Conservation (phyloP, 176 grass and related monocot species). For the Phoenix dactylifera region DNA sequence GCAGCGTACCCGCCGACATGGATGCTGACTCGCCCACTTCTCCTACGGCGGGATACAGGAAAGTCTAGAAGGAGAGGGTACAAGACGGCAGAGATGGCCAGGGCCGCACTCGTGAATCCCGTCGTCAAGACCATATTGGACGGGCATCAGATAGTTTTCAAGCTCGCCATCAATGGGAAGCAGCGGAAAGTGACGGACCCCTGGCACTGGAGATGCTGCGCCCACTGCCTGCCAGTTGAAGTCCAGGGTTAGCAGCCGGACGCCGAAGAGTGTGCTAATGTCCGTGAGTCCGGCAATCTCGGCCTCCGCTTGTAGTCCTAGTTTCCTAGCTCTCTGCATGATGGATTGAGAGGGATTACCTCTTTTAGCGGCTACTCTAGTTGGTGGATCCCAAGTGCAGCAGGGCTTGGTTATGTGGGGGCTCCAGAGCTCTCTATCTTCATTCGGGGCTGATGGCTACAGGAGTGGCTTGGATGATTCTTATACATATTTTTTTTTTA, state of each 20-base stretch:
- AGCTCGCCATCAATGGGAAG: conserved; percentile 79
- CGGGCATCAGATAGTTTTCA: conserved; percentile 74
- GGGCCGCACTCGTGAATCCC: conserved; percentile 59
- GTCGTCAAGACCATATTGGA: conserved; percentile 62
- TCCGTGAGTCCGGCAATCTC: conserved; percentile 29
- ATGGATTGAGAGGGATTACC: conserved; percentile 26
- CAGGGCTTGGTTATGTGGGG: conserved; percentile 29
- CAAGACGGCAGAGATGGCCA: conserved; percentile 77
- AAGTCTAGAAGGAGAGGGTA: conserved; percentile 65
- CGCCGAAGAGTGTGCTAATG: conserved; percentile 22
- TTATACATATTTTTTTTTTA: conserved; percentile 29
- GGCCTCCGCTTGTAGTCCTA: conserved; percentile 14
- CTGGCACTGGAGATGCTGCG: conserved; percentile 8
- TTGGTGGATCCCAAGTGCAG: conserved; percentile 22
- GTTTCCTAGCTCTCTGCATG: conserved; percentile 34
- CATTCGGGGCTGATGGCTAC: conserved; percentile 31
- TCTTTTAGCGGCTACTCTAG: conserved; percentile 23
- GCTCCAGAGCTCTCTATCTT: conserved; percentile 31
- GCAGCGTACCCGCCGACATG: conserved; percentile 77
- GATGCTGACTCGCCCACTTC: conserved; percentile 62
- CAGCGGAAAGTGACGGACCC: conserved; percentile 60
- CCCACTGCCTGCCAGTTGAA: background rate
- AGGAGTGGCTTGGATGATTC: conserved; percentile 41
- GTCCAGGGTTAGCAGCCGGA: conserved; percentile 33
- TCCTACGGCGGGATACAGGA: conserved; percentile 76